Conservation (phyloP, 331 rosid species). For the Quercus tomentella region DNA sequence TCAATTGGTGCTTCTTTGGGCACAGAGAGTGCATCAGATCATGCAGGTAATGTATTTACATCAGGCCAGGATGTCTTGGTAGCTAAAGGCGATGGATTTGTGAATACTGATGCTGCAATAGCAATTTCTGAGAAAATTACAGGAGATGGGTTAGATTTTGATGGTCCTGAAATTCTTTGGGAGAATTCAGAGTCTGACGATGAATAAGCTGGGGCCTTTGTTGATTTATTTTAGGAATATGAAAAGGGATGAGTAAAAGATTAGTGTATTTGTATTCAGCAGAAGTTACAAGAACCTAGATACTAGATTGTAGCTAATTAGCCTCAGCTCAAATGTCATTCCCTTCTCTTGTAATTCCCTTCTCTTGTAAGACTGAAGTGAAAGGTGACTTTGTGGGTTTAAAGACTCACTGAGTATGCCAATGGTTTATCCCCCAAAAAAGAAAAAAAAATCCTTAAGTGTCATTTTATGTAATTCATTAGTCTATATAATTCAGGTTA, state of each 20-base stretch:
- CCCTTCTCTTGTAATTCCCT: no score
- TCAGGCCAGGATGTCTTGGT: slow-evolving; percentile 14
- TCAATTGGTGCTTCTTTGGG: slow-evolving; percentile 4
- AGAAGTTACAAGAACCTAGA: neutral
- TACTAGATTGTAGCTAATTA: neutral
- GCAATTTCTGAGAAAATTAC: slow-evolving; percentile 19
- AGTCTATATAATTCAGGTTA: neutral
- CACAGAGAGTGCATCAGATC: slow-evolving; percentile 15
- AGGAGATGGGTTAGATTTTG: slow-evolving; percentile 17
- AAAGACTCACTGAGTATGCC: no score
- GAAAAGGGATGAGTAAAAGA: neutral
- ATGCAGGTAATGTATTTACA: slow-evolving; percentile 21
- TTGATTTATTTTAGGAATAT: neutral
- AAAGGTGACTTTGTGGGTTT: no score
- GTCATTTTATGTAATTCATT: neutral
- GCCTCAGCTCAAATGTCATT: no score
- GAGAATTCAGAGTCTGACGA: slow-evolving; percentile 62
- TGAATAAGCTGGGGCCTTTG: slow-evolving; percentile 7
- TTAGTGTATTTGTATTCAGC: neutral
- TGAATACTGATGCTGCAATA: slow-evolving; percentile 8
- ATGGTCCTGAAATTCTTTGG: slow-evolving; percentile 61
- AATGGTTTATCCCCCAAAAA: no score
- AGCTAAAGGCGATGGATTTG: slow-evolving; percentile 11
- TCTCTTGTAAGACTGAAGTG: no score
- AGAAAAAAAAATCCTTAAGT: neutral